Conservation (phyloP, 352 stramenopile genomes). For the Phytophthora uliginosa region DNA sequence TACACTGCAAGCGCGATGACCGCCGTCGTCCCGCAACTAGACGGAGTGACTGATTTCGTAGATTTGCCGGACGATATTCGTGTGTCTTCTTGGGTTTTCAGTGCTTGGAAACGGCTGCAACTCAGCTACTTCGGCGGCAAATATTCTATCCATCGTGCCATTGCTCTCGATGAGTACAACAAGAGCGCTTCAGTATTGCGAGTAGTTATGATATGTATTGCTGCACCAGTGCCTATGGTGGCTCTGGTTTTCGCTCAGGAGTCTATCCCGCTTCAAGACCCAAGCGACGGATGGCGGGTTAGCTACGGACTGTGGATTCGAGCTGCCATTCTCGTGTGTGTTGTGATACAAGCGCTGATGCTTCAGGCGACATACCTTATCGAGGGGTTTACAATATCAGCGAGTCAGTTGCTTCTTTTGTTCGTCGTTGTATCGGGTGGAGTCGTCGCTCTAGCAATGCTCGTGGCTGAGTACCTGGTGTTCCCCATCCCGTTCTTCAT, state of each 20-base stretch:
- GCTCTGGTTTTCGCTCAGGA: slow-evolving; percentile 2
- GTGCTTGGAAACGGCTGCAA: background rate
- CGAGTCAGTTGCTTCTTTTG: background rate
- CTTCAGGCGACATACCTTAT: slow-evolving; percentile 3
- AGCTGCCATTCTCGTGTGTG: background rate
- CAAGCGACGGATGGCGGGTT: background rate
- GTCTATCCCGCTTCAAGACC: slow-evolving; percentile 5
- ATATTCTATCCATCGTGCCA: slow-evolving; percentile 8
- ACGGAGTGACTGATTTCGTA: too few relatives aligned
- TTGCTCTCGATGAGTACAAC: slow-evolving; percentile 1
- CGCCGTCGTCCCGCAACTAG: too few relatives aligned
- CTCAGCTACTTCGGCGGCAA: slow-evolving; percentile 12
- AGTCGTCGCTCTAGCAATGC: background rate
- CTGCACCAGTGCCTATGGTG: slow-evolving; percentile 1
- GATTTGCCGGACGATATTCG: too few relatives aligned
- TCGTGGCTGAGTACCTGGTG: background rate
- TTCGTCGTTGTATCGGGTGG: background rate
- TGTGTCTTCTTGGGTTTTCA: background rate
- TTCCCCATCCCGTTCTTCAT: slow-evolving; percentile 15
- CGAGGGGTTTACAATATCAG: slow-evolving; percentile 4
- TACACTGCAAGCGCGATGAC: too few relatives aligned
- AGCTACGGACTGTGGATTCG: slow-evolving; percentile 8
- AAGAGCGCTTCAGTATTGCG: background rate
- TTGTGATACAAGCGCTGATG: background rate
- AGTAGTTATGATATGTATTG: background rate